Evolutionary conservation across 768 basidiomycete species (phyloP).

Genomic region (Auriscalpium microsporum): DNA sequence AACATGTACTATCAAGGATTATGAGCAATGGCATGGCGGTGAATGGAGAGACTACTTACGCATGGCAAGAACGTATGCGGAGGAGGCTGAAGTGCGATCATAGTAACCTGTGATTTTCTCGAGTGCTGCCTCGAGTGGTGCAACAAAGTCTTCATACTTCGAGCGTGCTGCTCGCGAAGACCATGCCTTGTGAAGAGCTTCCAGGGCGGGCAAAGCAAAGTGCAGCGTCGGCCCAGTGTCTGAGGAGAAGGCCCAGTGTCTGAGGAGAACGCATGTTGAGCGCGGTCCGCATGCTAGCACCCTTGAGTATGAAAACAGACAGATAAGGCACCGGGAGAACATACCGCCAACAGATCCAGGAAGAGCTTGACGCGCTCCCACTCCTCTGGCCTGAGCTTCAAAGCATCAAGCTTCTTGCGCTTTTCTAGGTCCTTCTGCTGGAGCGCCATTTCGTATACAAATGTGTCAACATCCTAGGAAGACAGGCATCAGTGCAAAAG

Average conservation of each 20-base stretch:
- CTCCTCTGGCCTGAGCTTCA: slow-evolving; percentile 15
- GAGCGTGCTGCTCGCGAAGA: neutral
- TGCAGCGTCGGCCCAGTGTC: slow-evolving; percentile 17
- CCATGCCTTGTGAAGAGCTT: slow-evolving; percentile 24
- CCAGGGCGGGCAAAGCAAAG: slow-evolving; percentile 23
- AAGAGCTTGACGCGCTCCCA: slow-evolving; percentile 18
- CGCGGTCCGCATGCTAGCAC: slow-evolving; percentile 20
- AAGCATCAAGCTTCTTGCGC: slow-evolving; percentile 9
- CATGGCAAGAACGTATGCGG: neutral
- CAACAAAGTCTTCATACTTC: neutral
- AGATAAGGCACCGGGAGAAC: neutral
- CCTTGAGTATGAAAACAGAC: neutral
- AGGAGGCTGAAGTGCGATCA: neutral
- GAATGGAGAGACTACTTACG: neutral
- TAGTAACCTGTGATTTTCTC: neutral
- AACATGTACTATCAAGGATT: too few relatives aligned
- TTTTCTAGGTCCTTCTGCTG: slow-evolving; percentile 15
- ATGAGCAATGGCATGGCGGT: neutral
- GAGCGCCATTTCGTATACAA: slow-evolving; percentile 18
- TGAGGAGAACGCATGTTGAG: slow-evolving; percentile 26
- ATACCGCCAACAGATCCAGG: slow-evolving; percentile 15
- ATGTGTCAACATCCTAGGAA: slow-evolving; percentile 9
- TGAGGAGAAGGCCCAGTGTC: too few relatives aligned
- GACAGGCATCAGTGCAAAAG: too few relatives aligned
- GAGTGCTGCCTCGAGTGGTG: neutral